A percentile compares a stretch with the other conserved stretches of the same genome.
Conservation (phyloP, 768 basidiomycete species). For the Erythrobasidium yunnanense region DNA sequence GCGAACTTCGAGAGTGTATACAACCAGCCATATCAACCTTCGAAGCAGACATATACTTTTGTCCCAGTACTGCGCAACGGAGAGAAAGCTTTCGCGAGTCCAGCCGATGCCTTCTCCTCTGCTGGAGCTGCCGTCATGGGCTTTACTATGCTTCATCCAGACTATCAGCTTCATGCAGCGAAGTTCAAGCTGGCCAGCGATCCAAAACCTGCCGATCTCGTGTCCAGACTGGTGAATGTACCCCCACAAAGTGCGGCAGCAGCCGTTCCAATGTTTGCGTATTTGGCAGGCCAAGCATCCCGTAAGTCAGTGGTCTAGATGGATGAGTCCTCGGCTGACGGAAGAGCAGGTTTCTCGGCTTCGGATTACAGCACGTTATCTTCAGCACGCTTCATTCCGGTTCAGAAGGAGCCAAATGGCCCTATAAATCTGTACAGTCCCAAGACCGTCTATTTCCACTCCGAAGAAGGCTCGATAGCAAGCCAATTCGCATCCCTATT, state of each 20-base stretch:
- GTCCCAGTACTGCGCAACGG: slow-evolving; percentile 60
- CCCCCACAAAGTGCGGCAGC: slow-evolving; percentile 29
- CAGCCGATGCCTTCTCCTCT: slow-evolving; percentile 56
- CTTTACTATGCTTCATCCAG: slow-evolving; percentile 51
- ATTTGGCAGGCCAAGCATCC: slow-evolving; percentile 29
- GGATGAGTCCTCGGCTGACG: neutral
- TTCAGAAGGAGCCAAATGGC: neutral
- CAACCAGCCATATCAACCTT: slow-evolving; percentile 36
- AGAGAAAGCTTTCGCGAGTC: slow-evolving; percentile 46
- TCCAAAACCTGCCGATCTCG: slow-evolving; percentile 28
- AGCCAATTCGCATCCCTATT: slow-evolving; percentile 67
- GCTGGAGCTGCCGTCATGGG: slow-evolving; percentile 63
- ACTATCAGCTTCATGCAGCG: slow-evolving; percentile 27
- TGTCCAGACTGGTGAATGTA: slow-evolving; percentile 20
- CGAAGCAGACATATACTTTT: slow-evolving; percentile 56
- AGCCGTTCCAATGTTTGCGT: slow-evolving; percentile 34
- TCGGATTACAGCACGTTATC: neutral
- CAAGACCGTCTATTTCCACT: neutral
- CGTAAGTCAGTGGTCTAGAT: slow-evolving; percentile 24
- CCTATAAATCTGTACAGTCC: neutral
- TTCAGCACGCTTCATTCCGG: neutral
- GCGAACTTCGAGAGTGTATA: slow-evolving; percentile 56
- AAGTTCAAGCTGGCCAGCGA: slow-evolving; percentile 32
- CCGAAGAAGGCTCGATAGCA: neutral
- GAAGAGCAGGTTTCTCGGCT: slow-evolving; percentile 6